phyloP scores from a whole-genome alignment of 495 filamentous ascomycete species.

The Lichenothelia convexa region DNA sequence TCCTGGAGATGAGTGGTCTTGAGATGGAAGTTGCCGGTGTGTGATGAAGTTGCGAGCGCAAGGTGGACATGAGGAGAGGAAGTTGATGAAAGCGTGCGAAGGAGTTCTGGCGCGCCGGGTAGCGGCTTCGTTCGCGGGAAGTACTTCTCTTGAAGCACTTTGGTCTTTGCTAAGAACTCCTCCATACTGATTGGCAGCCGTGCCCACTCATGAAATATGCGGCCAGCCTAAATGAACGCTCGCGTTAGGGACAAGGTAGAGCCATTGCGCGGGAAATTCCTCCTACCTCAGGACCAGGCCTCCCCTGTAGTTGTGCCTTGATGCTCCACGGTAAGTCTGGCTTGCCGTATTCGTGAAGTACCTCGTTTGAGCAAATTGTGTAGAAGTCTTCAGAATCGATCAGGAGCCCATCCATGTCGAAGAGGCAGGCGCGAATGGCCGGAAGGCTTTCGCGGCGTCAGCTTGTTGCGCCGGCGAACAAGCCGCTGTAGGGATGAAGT shows the following conservation, averaged over 20 bases:
- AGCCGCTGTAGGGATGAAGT: background rate
- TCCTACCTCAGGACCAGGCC: slow-evolving; percentile 50
- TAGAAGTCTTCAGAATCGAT: slow-evolving; percentile 91
- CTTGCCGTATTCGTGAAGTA: slow-evolving; percentile 56
- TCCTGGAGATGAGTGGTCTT: slow-evolving; percentile 61
- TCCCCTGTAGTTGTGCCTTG: slow-evolving; percentile 91
- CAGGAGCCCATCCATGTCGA: slow-evolving; percentile 96
- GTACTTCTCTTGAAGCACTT: slow-evolving; percentile 41
- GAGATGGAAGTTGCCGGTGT: slow-evolving; percentile 48
- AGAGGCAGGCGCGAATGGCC: slow-evolving; percentile 78
- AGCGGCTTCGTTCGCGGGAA: slow-evolving; percentile 62
- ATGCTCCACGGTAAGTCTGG: slow-evolving; percentile 71
- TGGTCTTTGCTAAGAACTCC: slow-evolving; percentile 40
- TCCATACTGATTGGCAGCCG: slow-evolving; percentile 56
- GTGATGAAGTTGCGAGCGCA: slow-evolving; percentile 71
- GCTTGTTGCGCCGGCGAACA: background rate
- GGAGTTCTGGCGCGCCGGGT: slow-evolving; percentile 55
- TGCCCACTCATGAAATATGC: slow-evolving; percentile 67
- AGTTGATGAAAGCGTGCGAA: slow-evolving; percentile 32
- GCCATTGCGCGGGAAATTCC: background rate
- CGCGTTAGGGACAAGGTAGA: background rate
- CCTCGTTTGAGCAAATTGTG: slow-evolving; percentile 60
- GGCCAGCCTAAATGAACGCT: slow-evolving; percentile 26
- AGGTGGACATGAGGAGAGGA: slow-evolving; percentile 43
- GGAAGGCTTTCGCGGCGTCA: slow-evolving; percentile 23